Conservation (phyloP, 2,329 filamentous ascomycete genomes). For the Elsinoe ampelina region DNA sequence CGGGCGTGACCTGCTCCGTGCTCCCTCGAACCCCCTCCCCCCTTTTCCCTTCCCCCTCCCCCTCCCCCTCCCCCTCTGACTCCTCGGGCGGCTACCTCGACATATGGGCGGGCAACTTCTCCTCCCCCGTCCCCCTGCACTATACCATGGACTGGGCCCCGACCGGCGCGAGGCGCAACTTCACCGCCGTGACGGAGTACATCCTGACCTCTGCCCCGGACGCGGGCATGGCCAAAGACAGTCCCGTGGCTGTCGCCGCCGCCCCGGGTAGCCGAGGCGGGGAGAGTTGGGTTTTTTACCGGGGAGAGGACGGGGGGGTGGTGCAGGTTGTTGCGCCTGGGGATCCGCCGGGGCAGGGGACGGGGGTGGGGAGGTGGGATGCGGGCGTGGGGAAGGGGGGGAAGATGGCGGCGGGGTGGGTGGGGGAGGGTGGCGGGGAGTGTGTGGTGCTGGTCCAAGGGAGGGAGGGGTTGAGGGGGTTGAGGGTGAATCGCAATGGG, state of each 20-base stretch:
- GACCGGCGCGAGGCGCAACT: neutral
- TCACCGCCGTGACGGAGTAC: neutral
- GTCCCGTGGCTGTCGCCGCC: neutral
- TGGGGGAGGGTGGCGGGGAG: neutral
- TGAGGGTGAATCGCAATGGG: slow-evolving; percentile 1
- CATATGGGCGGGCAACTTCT: neutral
- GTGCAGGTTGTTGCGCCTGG: neutral
- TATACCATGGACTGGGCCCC: neutral
- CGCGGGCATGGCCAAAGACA: neutral
- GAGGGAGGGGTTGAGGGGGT: neutral
- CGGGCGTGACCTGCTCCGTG: neutral
- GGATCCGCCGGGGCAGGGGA: neutral
- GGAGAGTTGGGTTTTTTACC: neutral
- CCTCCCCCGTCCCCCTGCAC: neutral
- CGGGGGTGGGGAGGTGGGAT: neutral
- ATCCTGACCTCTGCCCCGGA: neutral
- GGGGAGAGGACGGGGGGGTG: neutral
- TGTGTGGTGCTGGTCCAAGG: neutral
- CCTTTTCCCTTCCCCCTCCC: neutral
- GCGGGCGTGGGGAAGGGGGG: neutral
- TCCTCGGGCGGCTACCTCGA: neutral
- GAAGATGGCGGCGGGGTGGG: neutral
- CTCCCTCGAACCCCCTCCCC: neutral
- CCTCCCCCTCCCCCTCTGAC: neutral
- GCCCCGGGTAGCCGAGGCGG: neutral